Conservation (phyloP, 1,284 basidiomycete species). For the Abortiporus biennis region DNA sequence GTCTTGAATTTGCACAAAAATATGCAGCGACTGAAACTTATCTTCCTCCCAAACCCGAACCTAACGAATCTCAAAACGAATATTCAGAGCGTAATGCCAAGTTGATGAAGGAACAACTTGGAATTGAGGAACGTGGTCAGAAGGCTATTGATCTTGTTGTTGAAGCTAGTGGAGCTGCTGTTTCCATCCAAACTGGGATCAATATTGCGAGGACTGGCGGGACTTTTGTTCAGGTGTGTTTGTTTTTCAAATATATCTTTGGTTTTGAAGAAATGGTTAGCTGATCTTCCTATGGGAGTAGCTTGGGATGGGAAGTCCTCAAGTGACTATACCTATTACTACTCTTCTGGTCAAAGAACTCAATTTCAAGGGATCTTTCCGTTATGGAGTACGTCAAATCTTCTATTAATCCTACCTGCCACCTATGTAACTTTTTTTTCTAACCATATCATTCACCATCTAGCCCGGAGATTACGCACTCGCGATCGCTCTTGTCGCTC, state of each 20-base stretch:
- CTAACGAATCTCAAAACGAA: slow-evolving; percentile 60
- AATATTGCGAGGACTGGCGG: slow-evolving; percentile 70
- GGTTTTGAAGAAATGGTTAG: not conserved
- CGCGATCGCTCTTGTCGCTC: slow-evolving; percentile 76
- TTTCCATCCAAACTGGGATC: slow-evolving; percentile 80
- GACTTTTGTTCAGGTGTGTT: slow-evolving; percentile 63
- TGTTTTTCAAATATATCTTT: not conserved
- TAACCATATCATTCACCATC: not conserved
- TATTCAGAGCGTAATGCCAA: slow-evolving; percentile 69
- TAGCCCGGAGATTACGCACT: slow-evolving; percentile 83
- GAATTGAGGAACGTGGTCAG: slow-evolving; percentile 53
- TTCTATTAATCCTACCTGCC: slow-evolving; percentile 1
- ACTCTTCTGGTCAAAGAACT: slow-evolving; percentile 71
- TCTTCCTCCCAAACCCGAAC: slow-evolving; percentile 55
- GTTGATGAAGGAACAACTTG: slow-evolving; percentile 50
- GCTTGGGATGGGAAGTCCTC: slow-evolving; percentile 71
- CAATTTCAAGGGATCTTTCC: slow-evolving; percentile 81
- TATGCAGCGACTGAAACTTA: slow-evolving; percentile 89
- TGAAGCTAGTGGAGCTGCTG: slow-evolving; percentile 87
- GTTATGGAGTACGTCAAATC: slow-evolving; percentile 76
- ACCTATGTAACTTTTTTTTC: not conserved
- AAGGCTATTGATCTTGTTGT: slow-evolving; percentile 66
- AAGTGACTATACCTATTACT: slow-evolving; percentile 59
- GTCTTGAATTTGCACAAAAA: slow-evolving; percentile 81
- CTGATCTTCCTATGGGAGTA: slow-evolving; percentile 22